phyloP scores from a whole-genome alignment of 257 asterid species.

The Scutellaria galericulata region DNA sequence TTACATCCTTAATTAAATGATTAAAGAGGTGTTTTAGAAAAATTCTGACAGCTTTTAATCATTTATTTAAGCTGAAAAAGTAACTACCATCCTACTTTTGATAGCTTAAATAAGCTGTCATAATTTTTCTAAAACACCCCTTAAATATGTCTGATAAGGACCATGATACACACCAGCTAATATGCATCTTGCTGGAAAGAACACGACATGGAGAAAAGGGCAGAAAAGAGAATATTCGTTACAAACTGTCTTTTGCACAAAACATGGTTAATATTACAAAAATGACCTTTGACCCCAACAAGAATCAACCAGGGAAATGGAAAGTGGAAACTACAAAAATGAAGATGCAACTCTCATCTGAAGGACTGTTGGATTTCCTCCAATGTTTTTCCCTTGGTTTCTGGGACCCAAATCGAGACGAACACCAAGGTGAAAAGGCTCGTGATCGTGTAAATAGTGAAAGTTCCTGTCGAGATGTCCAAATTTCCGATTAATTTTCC shows the following conservation, averaged over 20 bases:
- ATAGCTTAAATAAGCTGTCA: too few species aligned
- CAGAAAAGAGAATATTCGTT: background rate
- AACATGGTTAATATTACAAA: conserved; percentile 16
- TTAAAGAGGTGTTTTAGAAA: too few species aligned
- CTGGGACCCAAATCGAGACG: conserved; percentile 74
- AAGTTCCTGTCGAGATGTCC: conserved; percentile 47
- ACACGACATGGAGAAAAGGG: background rate
- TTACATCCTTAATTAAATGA: background rate
- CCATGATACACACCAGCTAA: background rate
- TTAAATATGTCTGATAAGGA: background rate
- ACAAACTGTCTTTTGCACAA: background rate
- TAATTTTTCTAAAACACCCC: too few species aligned
- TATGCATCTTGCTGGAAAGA: background rate
- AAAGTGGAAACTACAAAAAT: background rate
- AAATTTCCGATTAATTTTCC: background rate
- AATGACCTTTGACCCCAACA: background rate
- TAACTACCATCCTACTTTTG: too few species aligned
- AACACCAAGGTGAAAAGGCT: conserved; percentile 54
- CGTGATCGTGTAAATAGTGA: conserved; percentile 47
- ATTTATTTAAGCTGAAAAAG: too few species aligned
- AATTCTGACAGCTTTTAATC: too few species aligned
- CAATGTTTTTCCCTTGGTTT: conserved; percentile 81
- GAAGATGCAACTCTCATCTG: conserved; percentile 40
- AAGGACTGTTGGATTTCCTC: conserved; percentile 72
- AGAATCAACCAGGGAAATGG: background rate